phyloP scores from a whole-genome alignment of 495 filamentous ascomycete species.

The Neurospora discreta region DNA sequence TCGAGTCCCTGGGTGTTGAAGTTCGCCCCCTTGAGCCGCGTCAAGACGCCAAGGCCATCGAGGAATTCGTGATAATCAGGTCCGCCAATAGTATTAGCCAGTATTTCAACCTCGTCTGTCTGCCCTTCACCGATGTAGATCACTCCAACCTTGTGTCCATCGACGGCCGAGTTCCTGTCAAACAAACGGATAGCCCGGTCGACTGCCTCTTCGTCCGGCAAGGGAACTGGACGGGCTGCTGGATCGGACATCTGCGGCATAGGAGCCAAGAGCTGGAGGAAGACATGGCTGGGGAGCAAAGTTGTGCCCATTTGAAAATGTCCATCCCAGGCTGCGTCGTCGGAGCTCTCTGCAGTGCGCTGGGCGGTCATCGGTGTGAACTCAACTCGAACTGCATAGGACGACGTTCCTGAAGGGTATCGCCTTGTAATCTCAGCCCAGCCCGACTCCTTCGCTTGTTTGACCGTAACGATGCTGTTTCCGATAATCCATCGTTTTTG shows the following conservation, averaged over 20 bases:
- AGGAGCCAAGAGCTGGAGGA: slow-evolving; percentile 70
- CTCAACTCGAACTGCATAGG: slow-evolving; percentile 60
- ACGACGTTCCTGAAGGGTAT: slow-evolving; percentile 75
- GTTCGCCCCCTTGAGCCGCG: slow-evolving; percentile 62
- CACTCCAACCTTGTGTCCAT: slow-evolving; percentile 90
- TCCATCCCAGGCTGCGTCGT: slow-evolving; percentile 27
- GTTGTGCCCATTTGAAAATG: slow-evolving; percentile 31
- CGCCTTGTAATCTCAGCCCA: slow-evolving; percentile 72
- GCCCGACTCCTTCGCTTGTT: slow-evolving; percentile 63
- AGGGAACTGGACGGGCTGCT: slow-evolving; percentile 57
- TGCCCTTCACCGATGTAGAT: slow-evolving; percentile 85
- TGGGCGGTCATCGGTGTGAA: slow-evolving; percentile 57
- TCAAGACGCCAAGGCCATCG: slow-evolving; percentile 66
- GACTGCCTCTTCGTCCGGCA: slow-evolving; percentile 75
- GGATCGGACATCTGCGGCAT: slow-evolving; percentile 47
- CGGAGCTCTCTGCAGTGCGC: slow-evolving; percentile 41
- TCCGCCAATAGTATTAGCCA: slow-evolving; percentile 73
- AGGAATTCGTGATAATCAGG: slow-evolving; percentile 79
- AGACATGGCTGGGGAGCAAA: slow-evolving; percentile 70
- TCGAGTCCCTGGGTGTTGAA: slow-evolving; percentile 97
- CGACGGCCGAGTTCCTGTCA: slow-evolving; percentile 81
- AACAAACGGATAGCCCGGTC: slow-evolving; percentile 66
- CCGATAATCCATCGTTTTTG: slow-evolving; percentile 81
- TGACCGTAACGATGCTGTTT: slow-evolving; percentile 75
- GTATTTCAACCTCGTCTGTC: slow-evolving; percentile 65